Base-by-base conservation (phyloP, 257 asterid genomes). In the Vinca minor region DNA sequence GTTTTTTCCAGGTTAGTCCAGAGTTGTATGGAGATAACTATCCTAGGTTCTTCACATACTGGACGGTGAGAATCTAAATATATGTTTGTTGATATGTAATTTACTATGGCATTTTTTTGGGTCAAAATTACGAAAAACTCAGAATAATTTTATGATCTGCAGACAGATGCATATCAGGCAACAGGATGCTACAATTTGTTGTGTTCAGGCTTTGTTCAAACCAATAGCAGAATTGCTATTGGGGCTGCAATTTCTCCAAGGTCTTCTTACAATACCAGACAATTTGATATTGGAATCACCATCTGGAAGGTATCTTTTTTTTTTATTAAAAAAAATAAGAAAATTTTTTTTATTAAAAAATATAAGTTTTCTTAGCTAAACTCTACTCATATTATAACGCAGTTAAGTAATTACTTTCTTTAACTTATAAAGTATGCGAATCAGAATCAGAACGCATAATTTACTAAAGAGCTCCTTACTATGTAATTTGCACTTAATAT, bases 201-300 rank as follows among this genome's bases (percentile, higher is more conserved):
- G 10, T 91, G 96, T 74, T 88, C 98, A 8, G 98, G 98, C 1
- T 88, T 88, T 41, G 88, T 88, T 45, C 98, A 91, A 73, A 91
- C 86, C 9, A 91, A 91, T 74, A 86, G 79, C 65, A 88, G 80
- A 65, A 91, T 91, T 10, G 96, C 98, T 0, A 88, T 91, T n/a
- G 96, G 98, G 48, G 98, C 98, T 59, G 96, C 96, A 6, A 91
- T 91, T 45, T 88, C 96, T 71, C 98, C 96, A 57, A 83, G 98
- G 65, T 91, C 98, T 20, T 74, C 83, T 63, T 83, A 65, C 78
- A 71, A 57, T 53, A 74, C 73, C 4, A 79, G 87, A 63, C 98
- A 91, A 59, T 91, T 80, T 47, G 98, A 91, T 75, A 88, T 91
- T 44, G 94, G 95, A 68, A 59, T 91, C 35, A 91, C 82, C 94